Evolutionary conservation across 2,329 filamentous ascomycete genomes (phyloP), one percentile per base, ranked within the genome.

Genomic region (Dendryphion nanum): DNA sequence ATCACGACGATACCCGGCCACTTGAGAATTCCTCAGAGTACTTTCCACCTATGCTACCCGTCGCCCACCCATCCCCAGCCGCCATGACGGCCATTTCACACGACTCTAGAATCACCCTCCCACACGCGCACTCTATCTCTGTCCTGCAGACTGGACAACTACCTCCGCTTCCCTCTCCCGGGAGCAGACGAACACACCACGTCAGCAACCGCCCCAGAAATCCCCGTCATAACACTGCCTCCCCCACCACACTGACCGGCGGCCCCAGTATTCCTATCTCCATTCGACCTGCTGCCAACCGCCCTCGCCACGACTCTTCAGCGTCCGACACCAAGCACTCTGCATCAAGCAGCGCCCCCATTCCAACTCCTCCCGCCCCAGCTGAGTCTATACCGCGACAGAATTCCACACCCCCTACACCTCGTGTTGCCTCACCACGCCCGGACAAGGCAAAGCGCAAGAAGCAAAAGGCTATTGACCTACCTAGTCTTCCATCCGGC

Each of bases 111-210:
- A 46, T 48, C 66, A 45, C 53, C 64, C 35, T 61, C 18, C 45
- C 66, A 66, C 52, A 47, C 63, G 64, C 70, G 30, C 53, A 74
- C 40, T 85, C 87, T 5, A 95, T 96, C 54, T 81, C 89, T 4
- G 83, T 95, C 14, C 68, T 96, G 18, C 82, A 77, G 35, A 90
- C 87, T 1, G 89, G 88, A 14, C 86, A 93, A 55, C 72, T 91
- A 5, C 86, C 90, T 5, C 74, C 82, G 15, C 72, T 96, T 31
- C 89, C 90, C 0, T 95, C 90, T 0, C 90, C 90, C 2, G 87
- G 89, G n/a, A 74, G 76, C 18, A 71, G 78, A 37, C 75, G 81
- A 41, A 74, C 78, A 44, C 74, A 78, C 42, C 72, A 77, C 40
- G n/a, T n/a, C n/a, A n/a, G n/a, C n/a, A 77, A 79, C 43, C 71